A percentile compares a stretch with the other conserved stretches of the same genome.
These are phyloP conservation scores for Phaffia australis DNA, from an alignment of 768 basidiomycete species.

Conservation along the genomic window DNA sequence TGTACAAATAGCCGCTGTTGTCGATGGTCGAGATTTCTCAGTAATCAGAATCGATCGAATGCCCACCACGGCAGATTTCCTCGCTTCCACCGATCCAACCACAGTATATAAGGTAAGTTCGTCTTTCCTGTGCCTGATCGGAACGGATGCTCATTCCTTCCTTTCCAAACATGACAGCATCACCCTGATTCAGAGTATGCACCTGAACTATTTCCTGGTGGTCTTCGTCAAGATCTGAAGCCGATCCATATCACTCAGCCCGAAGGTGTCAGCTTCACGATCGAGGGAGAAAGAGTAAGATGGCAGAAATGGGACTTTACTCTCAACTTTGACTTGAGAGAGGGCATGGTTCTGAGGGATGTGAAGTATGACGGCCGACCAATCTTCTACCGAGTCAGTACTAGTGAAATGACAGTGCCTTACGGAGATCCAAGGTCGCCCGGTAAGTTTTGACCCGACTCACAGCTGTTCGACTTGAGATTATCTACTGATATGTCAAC, in stretches of 20 bases:
- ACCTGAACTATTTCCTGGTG: not conserved
- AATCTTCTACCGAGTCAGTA: slow-evolving; percentile 30
- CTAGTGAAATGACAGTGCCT: slow-evolving; percentile 34
- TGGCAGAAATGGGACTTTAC: slow-evolving; percentile 30
- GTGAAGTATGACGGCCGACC: slow-evolving; percentile 32
- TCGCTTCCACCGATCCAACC: too few species aligned
- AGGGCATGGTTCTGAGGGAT: slow-evolving; percentile 32
- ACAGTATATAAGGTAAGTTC: not conserved
- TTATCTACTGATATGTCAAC: too few species aligned
- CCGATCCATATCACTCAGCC: slow-evolving; percentile 8
- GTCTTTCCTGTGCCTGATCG: not conserved
- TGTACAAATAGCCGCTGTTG: too few species aligned
- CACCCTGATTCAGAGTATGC: not conserved
- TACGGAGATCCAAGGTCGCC: slow-evolving; percentile 27
- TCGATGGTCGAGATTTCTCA: too few species aligned
- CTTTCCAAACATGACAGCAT: not conserved
- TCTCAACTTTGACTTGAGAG: slow-evolving; percentile 27
- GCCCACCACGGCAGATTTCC: slow-evolving; percentile 9
- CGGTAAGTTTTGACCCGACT: too few species aligned
- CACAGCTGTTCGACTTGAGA: too few species aligned
- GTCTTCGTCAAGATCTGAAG: not conserved
- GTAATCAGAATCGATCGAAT: not conserved
- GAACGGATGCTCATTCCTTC: not conserved
- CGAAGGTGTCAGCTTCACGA: slow-evolving; percentile 4
- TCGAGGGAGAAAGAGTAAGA: slow-evolving; percentile 18